A percentile compares a stretch with the other conserved stretches of the same genome.
phyloP scores from a whole-genome alignment of 495 filamentous ascomycete genomes.

The Hypoxylon trugodes region DNA sequence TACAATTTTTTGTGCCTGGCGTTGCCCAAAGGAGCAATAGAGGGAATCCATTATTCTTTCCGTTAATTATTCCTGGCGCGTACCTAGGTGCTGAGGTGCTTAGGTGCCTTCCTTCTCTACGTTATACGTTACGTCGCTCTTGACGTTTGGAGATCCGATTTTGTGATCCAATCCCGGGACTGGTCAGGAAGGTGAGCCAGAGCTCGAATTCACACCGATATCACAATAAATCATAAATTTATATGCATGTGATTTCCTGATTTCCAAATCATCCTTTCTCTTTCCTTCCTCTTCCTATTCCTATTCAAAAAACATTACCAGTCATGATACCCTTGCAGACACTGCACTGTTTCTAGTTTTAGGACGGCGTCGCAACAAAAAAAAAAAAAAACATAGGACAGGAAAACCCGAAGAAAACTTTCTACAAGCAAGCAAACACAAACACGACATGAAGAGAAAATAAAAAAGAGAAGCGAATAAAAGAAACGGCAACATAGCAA shows the following conservation, averaged over 20 bases:
- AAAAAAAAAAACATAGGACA: constrained; percentile 2
- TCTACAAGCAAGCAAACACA: background rate
- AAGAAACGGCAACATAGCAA: constrained; percentile 3
- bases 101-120: no score
- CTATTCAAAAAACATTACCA: background rate
- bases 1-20: constrained; percentile 1
- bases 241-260: constrained; percentile 30
- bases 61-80: no score
- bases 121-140: constrained; percentile 1
- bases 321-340: constrained; percentile 3
- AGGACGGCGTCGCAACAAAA: constrained; percentile 9
- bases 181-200: constrained; percentile 47
- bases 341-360: constrained; percentile 7
- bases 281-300: background rate
- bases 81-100: no score
- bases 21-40: constrained; percentile 9
- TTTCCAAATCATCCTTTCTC: constrained; percentile 2
- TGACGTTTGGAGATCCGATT: constrained; percentile 9
- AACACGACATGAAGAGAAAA: background rate
- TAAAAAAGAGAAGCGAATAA: background rate
- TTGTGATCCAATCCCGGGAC: constrained; percentile 13
- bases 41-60: constrained; percentile 2
- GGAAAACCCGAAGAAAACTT: constrained; percentile 1
- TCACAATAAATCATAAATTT: constrained; percentile 1
- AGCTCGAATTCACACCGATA: constrained; percentile 33